phyloP scores from a whole-genome alignment of 2,329 filamentous ascomycete species.

The Penicillium sclerotigenum region DNA sequence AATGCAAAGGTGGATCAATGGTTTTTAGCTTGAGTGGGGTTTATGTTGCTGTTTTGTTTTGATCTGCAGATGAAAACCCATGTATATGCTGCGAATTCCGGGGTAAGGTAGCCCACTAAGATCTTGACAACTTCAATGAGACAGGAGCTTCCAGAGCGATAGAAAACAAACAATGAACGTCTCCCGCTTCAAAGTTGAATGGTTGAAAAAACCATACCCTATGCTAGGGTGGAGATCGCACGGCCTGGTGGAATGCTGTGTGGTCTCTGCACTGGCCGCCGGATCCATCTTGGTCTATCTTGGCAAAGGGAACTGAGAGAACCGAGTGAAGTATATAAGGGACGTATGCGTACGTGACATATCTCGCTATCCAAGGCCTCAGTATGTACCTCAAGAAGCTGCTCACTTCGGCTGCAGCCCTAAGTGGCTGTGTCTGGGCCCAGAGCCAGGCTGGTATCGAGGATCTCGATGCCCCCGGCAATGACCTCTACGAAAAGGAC shows the following conservation, averaged over 20 bases:
- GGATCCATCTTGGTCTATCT: neutral
- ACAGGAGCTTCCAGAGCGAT: neutral
- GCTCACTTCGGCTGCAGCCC: constrained; percentile 9
- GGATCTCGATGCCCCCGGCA: constrained; percentile 14
- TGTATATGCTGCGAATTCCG: neutral
- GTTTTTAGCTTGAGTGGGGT: neutral
- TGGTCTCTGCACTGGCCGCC: constrained; percentile 4
- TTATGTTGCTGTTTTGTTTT: neutral
- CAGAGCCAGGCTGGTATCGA: constrained; percentile 27
- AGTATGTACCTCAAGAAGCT: constrained; percentile 16
- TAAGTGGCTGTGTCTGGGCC: constrained; percentile 10
- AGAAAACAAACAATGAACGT: neutral
- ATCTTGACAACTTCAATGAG: neutral
- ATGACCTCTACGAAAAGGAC: constrained; percentile 46
- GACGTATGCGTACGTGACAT: too few species aligned
- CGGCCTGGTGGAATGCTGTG: neutral
- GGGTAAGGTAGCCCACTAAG: neutral
- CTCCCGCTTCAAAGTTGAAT: neutral
- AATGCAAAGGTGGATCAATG: neutral
- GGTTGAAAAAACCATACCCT: neutral
- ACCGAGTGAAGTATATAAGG: constrained; percentile 2
- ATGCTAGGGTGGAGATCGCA: neutral
- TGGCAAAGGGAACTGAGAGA: neutral
- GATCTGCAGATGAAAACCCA: neutral
- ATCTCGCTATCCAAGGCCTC: neutral